These are phyloP conservation scores for Rhizopus stolonifer DNA, from an alignment of 371 early-diverging fungal species.

Conservation along the genomic window DNA sequence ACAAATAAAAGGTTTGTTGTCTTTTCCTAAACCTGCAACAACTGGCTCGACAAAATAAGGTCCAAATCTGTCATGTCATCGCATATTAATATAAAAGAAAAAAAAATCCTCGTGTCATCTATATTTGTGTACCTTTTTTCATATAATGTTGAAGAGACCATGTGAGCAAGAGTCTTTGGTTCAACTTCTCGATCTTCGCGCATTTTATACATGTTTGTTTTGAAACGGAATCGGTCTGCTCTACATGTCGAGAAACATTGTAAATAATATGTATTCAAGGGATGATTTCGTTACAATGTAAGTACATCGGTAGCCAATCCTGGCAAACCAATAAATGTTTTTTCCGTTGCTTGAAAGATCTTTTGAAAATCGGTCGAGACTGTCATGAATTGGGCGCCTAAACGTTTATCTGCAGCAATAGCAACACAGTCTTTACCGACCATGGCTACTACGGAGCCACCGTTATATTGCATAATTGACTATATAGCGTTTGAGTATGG, in stretches of 20 bases:
- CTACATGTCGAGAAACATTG: no score
- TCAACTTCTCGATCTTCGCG: slow-evolving; percentile 96
- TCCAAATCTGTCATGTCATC: slow-evolving; percentile 81
- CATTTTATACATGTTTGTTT: slow-evolving; percentile 96
- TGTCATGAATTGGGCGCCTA: slow-evolving; percentile 94
- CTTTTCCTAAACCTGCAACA: slow-evolving; percentile 94
- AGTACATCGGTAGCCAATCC: slow-evolving; percentile 98
- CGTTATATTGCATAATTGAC: slow-evolving; percentile 92
- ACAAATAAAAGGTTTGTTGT: slow-evolving; percentile 93
- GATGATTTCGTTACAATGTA: slow-evolving; percentile 74
- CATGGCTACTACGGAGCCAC: slow-evolving; percentile 98
- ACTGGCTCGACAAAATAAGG: slow-evolving; percentile 97
- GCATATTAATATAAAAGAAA: no score
- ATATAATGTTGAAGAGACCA: slow-evolving; percentile 98
- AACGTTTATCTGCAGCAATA: slow-evolving; percentile 94
- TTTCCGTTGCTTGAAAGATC: slow-evolving; percentile 87
- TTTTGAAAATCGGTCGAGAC: slow-evolving; percentile 93
- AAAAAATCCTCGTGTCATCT: neutral
- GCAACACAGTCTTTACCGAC: slow-evolving; percentile 98
- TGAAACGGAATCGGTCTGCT: slow-evolving; percentile 89
- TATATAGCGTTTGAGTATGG: slow-evolving; percentile 13
- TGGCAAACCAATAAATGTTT: slow-evolving; percentile 88
- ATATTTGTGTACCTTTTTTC: slow-evolving; percentile 71
- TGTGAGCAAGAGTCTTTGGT: slow-evolving; percentile 91
- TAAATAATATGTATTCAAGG: neutral